Percentiles rank a stretch among this genome's conserved stretches.
Evolutionary conservation across 805 yeast genomes (phyloP).

Genomic region (Komagataella populi): DNA sequence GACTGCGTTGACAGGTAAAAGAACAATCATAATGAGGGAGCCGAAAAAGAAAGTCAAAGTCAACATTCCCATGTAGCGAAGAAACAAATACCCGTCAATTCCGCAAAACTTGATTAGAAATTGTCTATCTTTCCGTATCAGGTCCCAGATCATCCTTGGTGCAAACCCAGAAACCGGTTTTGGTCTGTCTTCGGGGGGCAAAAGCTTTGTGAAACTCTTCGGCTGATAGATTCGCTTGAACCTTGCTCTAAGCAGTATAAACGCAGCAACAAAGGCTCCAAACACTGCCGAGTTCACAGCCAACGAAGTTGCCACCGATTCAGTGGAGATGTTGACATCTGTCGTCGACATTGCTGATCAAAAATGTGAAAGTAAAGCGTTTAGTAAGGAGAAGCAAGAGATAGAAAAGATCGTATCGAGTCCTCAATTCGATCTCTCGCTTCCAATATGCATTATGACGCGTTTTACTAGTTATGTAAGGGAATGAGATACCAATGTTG

Average conservation of each 20-base stretch:
- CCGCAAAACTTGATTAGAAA: conserved; percentile 81
- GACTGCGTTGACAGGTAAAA: conserved; percentile 77
- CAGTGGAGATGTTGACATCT: conserved; percentile 41
- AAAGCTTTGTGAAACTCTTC: conserved; percentile 51
- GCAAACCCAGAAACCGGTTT: conserved; percentile 61
- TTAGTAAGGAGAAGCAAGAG: not conserved
- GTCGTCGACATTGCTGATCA: conserved; percentile 12
- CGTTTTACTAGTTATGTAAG: not conserved
- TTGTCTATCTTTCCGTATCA: conserved; percentile 54
- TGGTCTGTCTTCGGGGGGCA: conserved; percentile 48
- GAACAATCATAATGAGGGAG: conserved; percentile 36
- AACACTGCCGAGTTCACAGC: conserved; percentile 56
- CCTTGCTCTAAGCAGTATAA: conserved; percentile 51
- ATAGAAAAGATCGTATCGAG: not conserved
- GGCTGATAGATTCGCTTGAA: conserved; percentile 76
- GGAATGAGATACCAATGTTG: not conserved
- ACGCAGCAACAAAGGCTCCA: conserved; percentile 43
- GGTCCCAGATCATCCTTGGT: conserved; percentile 52
- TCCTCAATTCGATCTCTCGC: not conserved
- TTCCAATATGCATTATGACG: not conserved
- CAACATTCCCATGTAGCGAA: conserved; percentile 59
- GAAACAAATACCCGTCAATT: conserved; percentile 85
- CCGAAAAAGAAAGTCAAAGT: not conserved
- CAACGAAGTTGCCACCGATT: conserved; percentile 61
- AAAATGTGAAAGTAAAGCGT: not conserved